Conservation (phyloP, 306 rosid genomes). For the Albizia julibrissin region DNA sequence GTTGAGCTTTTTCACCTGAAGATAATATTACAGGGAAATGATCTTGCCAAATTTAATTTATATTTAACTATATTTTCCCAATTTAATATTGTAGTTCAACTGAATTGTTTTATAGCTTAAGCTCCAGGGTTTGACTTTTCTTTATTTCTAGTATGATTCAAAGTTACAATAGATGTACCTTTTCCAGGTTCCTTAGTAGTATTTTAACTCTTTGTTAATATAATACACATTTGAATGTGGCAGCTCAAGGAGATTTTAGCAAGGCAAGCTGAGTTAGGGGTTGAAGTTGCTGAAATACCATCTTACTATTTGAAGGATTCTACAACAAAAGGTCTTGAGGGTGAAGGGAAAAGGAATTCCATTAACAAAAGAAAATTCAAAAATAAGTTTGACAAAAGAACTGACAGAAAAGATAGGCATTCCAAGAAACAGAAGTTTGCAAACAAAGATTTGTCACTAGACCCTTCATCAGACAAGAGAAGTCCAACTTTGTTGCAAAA, state of each 20-base stretch:
- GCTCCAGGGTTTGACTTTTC: not conserved
- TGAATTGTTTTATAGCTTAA: not conserved
- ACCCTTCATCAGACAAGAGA: conserved; percentile 36
- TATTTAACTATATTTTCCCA: not conserved
- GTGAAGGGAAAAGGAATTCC: conserved; percentile 39
- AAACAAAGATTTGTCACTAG: conserved; percentile 27
- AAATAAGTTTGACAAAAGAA: conserved; percentile 54
- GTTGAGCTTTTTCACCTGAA: not conserved
- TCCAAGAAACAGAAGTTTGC: conserved; percentile 60
- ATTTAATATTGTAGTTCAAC: conserved; percentile 16
- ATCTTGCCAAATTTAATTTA: not conserved
- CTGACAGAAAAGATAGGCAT: conserved; percentile 38
- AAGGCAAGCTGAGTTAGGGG: conserved; percentile 89
- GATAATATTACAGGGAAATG: not conserved
- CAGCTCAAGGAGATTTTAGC: conserved; percentile 86
- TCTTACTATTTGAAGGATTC: conserved; percentile 60
- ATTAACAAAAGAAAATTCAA: conserved; percentile 42
- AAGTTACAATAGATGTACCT: not conserved
- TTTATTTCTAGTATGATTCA: not conserved
- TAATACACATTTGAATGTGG: conserved; percentile 36
- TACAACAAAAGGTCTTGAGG: conserved; percentile 38
- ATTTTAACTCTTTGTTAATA: not conserved
- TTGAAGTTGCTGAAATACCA: conserved; percentile 96
- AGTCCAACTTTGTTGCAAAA: conserved; percentile 73
- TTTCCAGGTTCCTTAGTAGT: not conserved